Percentiles rank a stretch among this genome's conserved stretches.
Conservation (phyloP, 2,329 filamentous ascomycete species). For the Phyllosticta paracitricarpa region DNA sequence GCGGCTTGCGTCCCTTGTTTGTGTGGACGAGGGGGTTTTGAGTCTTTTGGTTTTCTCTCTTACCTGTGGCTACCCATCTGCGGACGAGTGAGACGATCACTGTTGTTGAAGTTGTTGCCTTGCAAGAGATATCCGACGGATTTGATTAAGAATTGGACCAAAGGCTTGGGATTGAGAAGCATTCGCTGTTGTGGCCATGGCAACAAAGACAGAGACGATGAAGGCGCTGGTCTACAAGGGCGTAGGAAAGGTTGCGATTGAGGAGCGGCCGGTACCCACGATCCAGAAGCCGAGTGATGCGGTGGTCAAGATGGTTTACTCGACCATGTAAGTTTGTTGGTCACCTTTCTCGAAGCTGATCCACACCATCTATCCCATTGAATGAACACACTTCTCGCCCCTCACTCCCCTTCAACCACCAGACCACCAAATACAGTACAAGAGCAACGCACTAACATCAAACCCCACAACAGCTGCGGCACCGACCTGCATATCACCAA, state of each 20-base stretch:
- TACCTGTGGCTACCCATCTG: no score
- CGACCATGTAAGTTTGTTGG: constrained; percentile 7
- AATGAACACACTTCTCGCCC: no score
- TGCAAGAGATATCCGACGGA: no score
- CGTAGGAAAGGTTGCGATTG: constrained; percentile 1
- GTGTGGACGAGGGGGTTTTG: no score
- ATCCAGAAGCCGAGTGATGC: constrained; percentile 38
- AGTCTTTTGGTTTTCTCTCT: not conserved
- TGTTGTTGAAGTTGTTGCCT: not conserved
- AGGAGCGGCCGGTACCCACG: constrained; percentile 12
- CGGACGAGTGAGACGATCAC: no score
- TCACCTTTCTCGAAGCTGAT: not conserved
- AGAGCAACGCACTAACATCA: constrained; percentile 24
- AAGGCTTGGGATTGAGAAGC: not conserved
- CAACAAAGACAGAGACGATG: constrained; percentile 4
- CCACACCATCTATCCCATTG: no score
- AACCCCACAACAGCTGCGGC: constrained; percentile 37
- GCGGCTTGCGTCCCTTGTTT: not conserved
- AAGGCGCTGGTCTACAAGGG: constrained; percentile 14
- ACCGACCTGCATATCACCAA: constrained; percentile 48
- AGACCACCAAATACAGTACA: not conserved
- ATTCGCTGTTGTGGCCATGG: not conserved
- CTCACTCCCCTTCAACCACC: no score
- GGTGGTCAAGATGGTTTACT: constrained; percentile 30
- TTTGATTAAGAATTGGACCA: not conserved